phyloP scores from a whole-genome alignment of 1,139 yeast genomes.

The Spathaspora sp. region DNA sequence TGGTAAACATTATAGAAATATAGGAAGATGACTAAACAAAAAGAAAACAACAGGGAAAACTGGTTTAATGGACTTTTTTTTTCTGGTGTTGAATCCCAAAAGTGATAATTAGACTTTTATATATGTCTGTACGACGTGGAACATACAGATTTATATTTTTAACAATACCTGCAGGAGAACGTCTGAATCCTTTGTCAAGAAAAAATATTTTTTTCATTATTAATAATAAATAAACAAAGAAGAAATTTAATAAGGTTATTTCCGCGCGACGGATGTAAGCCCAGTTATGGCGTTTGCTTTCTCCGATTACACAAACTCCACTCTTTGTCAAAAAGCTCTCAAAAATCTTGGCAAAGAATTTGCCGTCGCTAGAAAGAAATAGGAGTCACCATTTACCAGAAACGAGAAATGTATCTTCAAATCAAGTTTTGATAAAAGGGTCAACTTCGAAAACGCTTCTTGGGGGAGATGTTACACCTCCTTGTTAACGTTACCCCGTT shows the following conservation, averaged over 20 bases:
- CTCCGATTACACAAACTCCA: constrained; percentile 1
- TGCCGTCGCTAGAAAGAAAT: no score
- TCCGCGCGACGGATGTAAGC: not conserved
- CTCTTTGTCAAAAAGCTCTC: not conserved
- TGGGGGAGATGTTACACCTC: not conserved
- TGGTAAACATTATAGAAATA: constrained; percentile 5
- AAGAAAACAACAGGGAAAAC: not conserved
- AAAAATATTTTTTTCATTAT: not conserved
- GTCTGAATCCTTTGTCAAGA: not conserved
- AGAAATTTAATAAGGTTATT: not conserved
- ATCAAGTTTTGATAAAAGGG: not conserved
- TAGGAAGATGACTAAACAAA: no score
- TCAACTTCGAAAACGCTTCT: not conserved
- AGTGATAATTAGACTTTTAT: not conserved
- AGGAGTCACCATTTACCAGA: no score
- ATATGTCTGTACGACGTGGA: not conserved
- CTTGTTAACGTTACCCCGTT: not conserved
- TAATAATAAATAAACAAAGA: not conserved
- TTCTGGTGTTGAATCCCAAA: not conserved
- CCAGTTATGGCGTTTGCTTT: not conserved
- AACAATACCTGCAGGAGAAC: not conserved
- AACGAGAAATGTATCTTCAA: no score
- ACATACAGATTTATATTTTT: not conserved
- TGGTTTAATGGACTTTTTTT: not conserved
- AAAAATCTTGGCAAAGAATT: not conserved